Percentiles rank a stretch among this genome's conserved stretches.
phyloP scores from a whole-genome alignment of 495 filamentous ascomycete species.

The Podospora comata region DNA sequence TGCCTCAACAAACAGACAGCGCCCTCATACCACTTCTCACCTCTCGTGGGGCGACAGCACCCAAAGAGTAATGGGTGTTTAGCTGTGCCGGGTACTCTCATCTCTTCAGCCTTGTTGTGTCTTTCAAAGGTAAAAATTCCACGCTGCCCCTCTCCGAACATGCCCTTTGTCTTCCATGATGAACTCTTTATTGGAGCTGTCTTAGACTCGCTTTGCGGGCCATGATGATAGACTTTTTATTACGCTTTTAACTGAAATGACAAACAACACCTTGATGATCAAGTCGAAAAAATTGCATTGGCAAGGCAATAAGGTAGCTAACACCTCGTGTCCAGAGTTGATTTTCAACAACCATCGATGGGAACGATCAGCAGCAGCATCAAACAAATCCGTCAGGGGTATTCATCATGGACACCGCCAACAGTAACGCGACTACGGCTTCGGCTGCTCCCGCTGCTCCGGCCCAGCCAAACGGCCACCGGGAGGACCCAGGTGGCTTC shows the following conservation, averaged over 20 bases:
- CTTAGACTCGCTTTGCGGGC: conserved; percentile 53
- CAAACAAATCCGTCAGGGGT: neutral
- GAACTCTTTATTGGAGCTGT: conserved; percentile 94
- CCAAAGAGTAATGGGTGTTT: neutral
- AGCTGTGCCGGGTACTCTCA: neutral
- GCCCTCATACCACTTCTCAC: neutral
- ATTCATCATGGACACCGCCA: conserved; percentile 36
- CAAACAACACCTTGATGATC: neutral
- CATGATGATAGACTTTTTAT: conserved; percentile 51
- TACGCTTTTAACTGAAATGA: conserved; percentile 53
- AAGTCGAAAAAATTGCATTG: neutral
- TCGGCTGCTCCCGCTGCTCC: conserved; percentile 20
- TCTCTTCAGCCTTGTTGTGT: neutral
- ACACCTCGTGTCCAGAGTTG: neutral
- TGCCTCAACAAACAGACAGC: neutral
- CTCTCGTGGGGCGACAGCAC: neutral
- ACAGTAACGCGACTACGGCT: conserved; percentile 27
- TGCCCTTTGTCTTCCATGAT: conserved; percentile 37
- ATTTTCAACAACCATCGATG: neutral
- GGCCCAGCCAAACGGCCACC: conserved; percentile 39
- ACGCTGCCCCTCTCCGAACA: neutral
- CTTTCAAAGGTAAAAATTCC: conserved; percentile 11
- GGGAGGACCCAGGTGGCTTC: conserved; percentile 50
- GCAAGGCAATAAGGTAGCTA: neutral
- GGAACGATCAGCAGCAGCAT: neutral